phyloP scores from a whole-genome alignment of 495 filamentous ascomycete species.

The Monascus purpureus region DNA sequence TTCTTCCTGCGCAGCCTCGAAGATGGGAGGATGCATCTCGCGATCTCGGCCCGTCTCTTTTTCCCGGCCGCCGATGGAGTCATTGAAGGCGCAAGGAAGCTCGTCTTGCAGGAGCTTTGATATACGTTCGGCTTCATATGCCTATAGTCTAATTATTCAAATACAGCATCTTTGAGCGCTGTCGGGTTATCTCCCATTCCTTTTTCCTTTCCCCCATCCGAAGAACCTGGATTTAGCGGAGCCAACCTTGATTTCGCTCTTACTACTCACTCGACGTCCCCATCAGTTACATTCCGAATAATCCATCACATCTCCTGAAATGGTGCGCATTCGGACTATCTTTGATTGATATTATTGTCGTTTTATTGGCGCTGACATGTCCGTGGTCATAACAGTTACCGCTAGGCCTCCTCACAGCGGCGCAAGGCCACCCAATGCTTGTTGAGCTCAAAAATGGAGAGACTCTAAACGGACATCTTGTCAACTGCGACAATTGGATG shows the following conservation, averaged over 20 bases:
- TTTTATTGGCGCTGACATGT: slow-evolving; percentile 3
- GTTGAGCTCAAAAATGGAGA: slow-evolving; percentile 99
- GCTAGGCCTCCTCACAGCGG: slow-evolving; percentile 82
- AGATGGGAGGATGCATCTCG: too few relatives aligned
- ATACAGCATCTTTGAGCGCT: too few relatives aligned
- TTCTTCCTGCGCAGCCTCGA: too few relatives aligned
- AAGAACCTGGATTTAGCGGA: too few relatives aligned
- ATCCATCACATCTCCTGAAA: neutral
- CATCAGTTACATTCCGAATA: neutral
- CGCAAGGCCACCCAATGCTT: slow-evolving; percentile 96
- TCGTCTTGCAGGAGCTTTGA: too few relatives aligned
- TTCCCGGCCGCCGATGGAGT: slow-evolving; percentile 8
- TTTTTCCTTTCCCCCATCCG: too few relatives aligned
- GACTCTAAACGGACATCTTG: slow-evolving; percentile 87
- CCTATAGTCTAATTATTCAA: too few relatives aligned
- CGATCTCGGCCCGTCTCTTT: slow-evolving; percentile 19
- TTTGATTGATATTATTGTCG: too few relatives aligned
- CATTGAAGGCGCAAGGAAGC: slow-evolving; percentile 11
- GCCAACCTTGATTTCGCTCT: too few relatives aligned
- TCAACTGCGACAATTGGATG: slow-evolving; percentile 99
- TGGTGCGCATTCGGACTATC: neutral
- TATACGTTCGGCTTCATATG: too few relatives aligned
- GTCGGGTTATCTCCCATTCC: too few relatives aligned
- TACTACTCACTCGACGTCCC: too few relatives aligned
- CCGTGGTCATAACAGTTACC: slow-evolving; percentile 51